Conservation (phyloP, 352 stramenopile species). For the Aphanomyces invadans region DNA sequence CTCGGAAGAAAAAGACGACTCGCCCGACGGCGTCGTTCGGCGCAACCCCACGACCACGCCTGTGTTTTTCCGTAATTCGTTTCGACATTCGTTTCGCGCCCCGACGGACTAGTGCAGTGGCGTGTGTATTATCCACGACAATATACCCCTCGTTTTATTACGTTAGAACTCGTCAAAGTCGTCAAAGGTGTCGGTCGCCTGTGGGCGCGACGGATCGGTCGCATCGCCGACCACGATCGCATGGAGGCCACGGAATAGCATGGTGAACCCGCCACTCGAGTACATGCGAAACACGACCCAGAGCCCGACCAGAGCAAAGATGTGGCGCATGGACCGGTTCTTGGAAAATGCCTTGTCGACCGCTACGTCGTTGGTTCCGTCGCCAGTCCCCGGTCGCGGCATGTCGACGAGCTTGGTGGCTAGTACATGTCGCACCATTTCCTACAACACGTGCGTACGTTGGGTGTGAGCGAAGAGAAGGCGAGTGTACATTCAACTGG, state of each 20-base stretch:
- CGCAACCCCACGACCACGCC: neutral
- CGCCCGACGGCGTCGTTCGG: neutral
- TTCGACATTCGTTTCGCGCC: slow-evolving; percentile 23
- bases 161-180: slow-evolving; percentile 24
- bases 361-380: neutral
- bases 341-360: slow-evolving; percentile 19
- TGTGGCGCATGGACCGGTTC: slow-evolving; percentile 45
- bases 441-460: neutral
- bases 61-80: slow-evolving; percentile 24
- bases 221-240: neutral
- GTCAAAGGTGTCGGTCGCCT: slow-evolving; percentile 26
- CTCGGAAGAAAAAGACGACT: neutral
- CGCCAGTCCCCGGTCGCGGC: neutral
- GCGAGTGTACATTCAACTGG: slow-evolving; percentile 32
- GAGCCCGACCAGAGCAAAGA: slow-evolving; percentile 45
- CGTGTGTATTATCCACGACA: slow-evolving; percentile 6
- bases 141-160: slow-evolving; percentile 12
- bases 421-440: slow-evolving; percentile 61
- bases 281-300: slow-evolving; percentile 70
- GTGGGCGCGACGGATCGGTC: slow-evolving; percentile 23
- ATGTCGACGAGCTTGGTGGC: slow-evolving; percentile 41
- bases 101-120: neutral
- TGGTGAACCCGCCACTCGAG: slow-evolving; percentile 47
- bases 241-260: slow-evolving; percentile 11
- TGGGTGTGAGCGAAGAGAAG: neutral